These are phyloP conservation scores for Fulvia fulva DNA, from an alignment of 2,329 filamentous ascomycete species.

Conservation along the genomic window DNA sequence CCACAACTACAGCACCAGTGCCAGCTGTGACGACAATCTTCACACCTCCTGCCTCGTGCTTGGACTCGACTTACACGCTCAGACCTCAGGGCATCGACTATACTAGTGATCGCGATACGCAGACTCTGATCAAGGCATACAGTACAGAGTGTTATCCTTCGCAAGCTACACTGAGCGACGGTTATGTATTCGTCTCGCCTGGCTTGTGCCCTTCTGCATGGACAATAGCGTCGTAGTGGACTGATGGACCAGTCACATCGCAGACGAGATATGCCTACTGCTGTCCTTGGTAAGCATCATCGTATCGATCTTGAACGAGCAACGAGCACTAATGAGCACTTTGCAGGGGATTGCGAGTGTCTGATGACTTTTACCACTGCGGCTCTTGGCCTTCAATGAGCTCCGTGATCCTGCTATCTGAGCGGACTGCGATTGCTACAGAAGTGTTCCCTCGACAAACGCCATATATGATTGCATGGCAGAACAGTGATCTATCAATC, in stretches of 20 bases:
- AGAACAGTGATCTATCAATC: conserved; percentile 6
- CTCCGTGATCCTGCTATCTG: conserved; percentile 3
- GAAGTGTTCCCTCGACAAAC: conserved; percentile 11
- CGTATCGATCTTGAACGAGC: neutral
- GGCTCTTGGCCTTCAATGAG: conserved; percentile 10
- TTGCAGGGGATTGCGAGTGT: conserved; percentile 9
- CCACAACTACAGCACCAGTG: neutral
- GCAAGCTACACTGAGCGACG: conserved; percentile 11
- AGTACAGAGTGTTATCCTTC: conserved; percentile 13
- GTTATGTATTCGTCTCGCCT: conserved; percentile 11
- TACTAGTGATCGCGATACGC: neutral
- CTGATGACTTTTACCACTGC: conserved; percentile 11
- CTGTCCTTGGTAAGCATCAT: conserved; percentile 10
- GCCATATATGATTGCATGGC: conserved; percentile 11
- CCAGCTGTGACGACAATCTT: neutral
- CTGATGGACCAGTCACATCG: neutral
- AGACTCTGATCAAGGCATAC: conserved; percentile 1
- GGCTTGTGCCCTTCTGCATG: conserved; percentile 5
- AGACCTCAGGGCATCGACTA: neutral
- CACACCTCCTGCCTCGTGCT: neutral
- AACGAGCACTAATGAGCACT: neutral
- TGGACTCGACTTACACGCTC: neutral
- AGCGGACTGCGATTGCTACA: neutral
- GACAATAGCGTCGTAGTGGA: conserved; percentile 10
- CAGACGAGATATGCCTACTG: conserved; percentile 6